Evolutionary conservation across 345 rosid species (phyloP).

Genomic region (Hevea brasiliensis): DNA sequence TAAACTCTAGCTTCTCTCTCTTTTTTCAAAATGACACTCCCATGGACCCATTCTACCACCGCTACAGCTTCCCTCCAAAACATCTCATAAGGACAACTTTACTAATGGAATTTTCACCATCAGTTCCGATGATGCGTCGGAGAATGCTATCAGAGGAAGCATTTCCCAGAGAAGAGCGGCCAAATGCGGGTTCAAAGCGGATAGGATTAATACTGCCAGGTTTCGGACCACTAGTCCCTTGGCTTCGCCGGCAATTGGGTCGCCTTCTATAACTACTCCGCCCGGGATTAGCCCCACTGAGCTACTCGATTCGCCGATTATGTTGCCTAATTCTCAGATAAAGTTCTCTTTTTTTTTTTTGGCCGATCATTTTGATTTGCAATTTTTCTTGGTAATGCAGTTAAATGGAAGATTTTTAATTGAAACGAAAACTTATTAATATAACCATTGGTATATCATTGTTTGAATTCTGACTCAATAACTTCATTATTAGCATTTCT

Average conservation of each 20-base stretch:
- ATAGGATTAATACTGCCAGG: conserved; percentile 66
- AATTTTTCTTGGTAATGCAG: not conserved
- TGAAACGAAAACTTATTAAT: too few species aligned
- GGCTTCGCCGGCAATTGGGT: conserved; percentile 36
- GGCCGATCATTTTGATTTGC: not conserved
- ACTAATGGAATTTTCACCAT: not conserved
- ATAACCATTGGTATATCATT: too few species aligned
- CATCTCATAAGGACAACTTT: not conserved
- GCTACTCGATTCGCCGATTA: conserved; percentile 83
- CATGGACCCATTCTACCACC: not conserved
- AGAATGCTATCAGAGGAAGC: conserved; percentile 35
- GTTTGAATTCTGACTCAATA: too few species aligned
- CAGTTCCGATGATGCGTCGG: not conserved
- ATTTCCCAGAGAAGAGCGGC: conserved; percentile 82
- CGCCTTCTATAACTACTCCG: conserved; percentile 76
- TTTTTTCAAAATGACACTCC: not conserved
- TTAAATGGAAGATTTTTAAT: not conserved
- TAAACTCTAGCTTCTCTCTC: not conserved
- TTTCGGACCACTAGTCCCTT: conserved; percentile 60
- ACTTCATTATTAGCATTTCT: too few species aligned
- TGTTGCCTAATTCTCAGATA: conserved; percentile 77
- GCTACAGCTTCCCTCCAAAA: not conserved
- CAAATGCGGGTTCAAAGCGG: conserved; percentile 84
- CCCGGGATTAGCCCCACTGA: conserved; percentile 90
- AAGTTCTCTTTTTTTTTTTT: conserved; percentile 6